Base-by-base conservation (phyloP, 768 basidiomycete genomes). In the Tulasnella sp. region DNA sequence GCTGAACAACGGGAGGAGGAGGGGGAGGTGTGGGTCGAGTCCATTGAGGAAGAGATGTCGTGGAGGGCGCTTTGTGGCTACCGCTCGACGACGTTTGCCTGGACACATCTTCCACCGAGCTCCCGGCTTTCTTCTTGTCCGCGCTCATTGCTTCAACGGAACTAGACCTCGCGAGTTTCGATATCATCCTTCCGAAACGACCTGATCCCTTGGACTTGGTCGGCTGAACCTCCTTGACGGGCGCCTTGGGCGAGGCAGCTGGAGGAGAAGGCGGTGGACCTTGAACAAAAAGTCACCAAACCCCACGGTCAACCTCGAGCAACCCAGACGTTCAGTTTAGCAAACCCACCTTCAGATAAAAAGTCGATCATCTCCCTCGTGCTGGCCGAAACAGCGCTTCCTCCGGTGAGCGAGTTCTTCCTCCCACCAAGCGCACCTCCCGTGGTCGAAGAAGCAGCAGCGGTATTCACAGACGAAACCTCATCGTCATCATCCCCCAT, bases 341-440 rank as follows among this genome's bases (percentile, higher is more conserved):
- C n/a, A 44, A 12, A 17, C 44, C n/a, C 37, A 64, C 63, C 63
- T 47, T 69, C 40, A 36, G 68, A 69, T 29, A 86, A 78, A 79
- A 87, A 85, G 72, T 85, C 84, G 77, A 88, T 86, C 74, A 88
- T 77, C 41, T 87, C 86, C 67, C 83, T 80, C 40, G 68, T 69
- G 32, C 40, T 42, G 19, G 68, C 68, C 14, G 68, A 69, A 11
- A 69, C 68, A n/a, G 68, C n/a, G 7, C 1, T 8, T 36, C 44
- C 41, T 35, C 39, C 40, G 19, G 40, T 42, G 34, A 42, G 42
- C 2, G 68, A 69, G 34, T 47, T 47, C 32, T 69, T 69, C 68
- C 44, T 69, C 40, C 26, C 22, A 32, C 42, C 26, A 52, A 32
- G 39, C 66, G 26, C 14, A 73, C 36, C 75, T 78, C 69, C 41